These are phyloP conservation scores for Solanum piurae DNA, from an alignment of 257 asterid species.

Conservation along the genomic window DNA sequence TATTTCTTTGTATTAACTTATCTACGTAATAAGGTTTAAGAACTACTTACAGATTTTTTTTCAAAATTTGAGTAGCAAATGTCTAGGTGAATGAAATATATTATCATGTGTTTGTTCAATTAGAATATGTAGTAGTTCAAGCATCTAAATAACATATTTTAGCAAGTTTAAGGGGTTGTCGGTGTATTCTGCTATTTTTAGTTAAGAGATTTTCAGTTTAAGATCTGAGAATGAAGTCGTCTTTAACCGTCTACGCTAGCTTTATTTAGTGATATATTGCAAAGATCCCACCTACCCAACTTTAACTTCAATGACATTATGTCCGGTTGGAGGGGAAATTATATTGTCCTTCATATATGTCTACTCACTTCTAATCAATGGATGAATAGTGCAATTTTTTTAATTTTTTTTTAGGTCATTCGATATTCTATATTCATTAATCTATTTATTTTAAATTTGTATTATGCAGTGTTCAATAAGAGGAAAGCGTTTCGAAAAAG, in stretches of 20 bases:
- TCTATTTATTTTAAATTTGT: neutral
- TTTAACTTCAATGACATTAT: neutral
- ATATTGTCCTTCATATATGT: neutral
- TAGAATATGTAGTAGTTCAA: neutral
- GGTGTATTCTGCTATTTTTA: neutral
- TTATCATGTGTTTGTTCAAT: neutral
- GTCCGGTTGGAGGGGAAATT: neutral
- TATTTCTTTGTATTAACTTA: neutral
- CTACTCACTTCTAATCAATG: neutral
- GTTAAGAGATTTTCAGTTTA: neutral
- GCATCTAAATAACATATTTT: neutral
- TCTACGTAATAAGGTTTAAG: neutral
- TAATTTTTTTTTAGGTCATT: neutral
- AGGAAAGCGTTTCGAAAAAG: rapidly evolving
- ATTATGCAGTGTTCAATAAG: neutral
- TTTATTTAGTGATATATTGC: neutral
- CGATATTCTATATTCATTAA: neutral
- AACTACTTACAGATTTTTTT: neutral
- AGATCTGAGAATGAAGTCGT: rapidly evolving
- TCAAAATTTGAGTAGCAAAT: neutral
- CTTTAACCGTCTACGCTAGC: neutral
- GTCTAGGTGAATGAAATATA: neutral
- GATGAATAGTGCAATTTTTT: neutral
- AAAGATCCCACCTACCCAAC: neutral
- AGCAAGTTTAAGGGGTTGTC: neutral